phyloP scores from a whole-genome alignment of 2,329 filamentous ascomycete genomes.

The Cladosporium velox region DNA sequence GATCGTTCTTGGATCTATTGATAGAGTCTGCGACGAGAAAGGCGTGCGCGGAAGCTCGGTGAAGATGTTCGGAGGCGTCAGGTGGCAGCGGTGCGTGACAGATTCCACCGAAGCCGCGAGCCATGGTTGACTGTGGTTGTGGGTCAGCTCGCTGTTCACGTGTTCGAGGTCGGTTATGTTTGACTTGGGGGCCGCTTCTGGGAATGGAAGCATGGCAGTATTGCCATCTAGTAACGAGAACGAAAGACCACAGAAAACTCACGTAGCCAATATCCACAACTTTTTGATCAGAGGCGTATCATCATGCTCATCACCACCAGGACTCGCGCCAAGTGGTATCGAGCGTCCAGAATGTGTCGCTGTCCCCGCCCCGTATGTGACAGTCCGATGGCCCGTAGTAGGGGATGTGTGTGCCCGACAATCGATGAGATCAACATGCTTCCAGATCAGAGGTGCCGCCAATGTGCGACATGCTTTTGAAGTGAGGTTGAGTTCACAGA shows the following conservation, averaged over 20 bases:
- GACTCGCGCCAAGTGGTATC: constrained; percentile 10
- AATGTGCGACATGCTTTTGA: constrained; percentile 41
- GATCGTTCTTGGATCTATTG: constrained; percentile 44
- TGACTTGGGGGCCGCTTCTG: background rate
- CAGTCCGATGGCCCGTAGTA: background rate
- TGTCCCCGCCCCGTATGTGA: constrained; percentile 22
- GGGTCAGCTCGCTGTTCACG: background rate
- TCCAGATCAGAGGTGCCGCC: constrained; percentile 44
- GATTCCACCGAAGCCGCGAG: constrained; percentile 47
- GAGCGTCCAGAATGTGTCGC: constrained; percentile 18
- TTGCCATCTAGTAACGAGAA: background rate
- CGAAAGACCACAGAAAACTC: constrained; percentile 23
- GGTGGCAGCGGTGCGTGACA: constrained; percentile 50
- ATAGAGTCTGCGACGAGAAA: constrained; percentile 44
- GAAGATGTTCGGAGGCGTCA: constrained; percentile 49
- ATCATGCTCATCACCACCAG: constrained; percentile 38
- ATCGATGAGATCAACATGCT: constrained; percentile 44
- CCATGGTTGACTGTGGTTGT: constrained; percentile 37
- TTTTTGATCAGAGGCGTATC: constrained; percentile 49
- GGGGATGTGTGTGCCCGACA: constrained; percentile 32
- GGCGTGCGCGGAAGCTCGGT: constrained; percentile 43
- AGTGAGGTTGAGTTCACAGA: constrained; percentile 38
- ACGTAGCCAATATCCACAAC: constrained; percentile 45
- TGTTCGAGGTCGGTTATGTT: background rate
- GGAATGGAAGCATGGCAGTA: background rate